Conservation (phyloP, 2,329 filamentous ascomycete genomes). For the Curvularia lunata region DNA sequence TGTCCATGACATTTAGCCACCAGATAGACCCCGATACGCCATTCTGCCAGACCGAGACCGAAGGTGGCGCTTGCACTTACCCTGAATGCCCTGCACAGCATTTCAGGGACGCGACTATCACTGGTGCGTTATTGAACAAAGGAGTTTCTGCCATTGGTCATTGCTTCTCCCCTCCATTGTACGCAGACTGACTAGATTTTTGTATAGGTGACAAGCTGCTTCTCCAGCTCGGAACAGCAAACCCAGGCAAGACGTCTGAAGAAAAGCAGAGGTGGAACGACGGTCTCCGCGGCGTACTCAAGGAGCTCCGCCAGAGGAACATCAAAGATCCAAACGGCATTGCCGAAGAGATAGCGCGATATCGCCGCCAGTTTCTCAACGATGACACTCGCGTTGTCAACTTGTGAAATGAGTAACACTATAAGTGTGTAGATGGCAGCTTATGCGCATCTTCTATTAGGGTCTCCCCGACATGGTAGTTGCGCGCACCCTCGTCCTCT, state of each 20-base stretch:
- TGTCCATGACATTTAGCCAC: slow-evolving; percentile 92
- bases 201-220: slow-evolving; percentile 73
- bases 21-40: slow-evolving; percentile 77
- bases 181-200: slow-evolving; percentile 48
- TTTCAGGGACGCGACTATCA: slow-evolving; percentile 73
- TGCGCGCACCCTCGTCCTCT: slow-evolving; percentile 2
- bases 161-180: slow-evolving; percentile 41
- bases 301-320: slow-evolving; percentile 45
- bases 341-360: slow-evolving; percentile 48
- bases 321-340: slow-evolving; percentile 50
- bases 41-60: slow-evolving; percentile 78
- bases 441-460: slow-evolving; percentile 4
- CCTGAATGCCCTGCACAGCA: slow-evolving; percentile 78
- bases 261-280: slow-evolving; percentile 60
- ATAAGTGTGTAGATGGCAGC: not conserved
- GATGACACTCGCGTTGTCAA: slow-evolving; percentile 51
- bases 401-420: slow-evolving; percentile 22
- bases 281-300: slow-evolving; percentile 47
- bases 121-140: slow-evolving; percentile 67
- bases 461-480: slow-evolving; percentile 6
- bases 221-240: slow-evolving; percentile 71
- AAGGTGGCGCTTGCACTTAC: slow-evolving; percentile 76
- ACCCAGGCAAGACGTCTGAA: slow-evolving; percentile 65
- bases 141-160: slow-evolving; percentile 25
- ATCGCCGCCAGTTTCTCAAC: slow-evolving; percentile 50